Base-by-base conservation (phyloP, 2,329 filamentous ascomycete genomes). In the Phoma herbarum region DNA sequence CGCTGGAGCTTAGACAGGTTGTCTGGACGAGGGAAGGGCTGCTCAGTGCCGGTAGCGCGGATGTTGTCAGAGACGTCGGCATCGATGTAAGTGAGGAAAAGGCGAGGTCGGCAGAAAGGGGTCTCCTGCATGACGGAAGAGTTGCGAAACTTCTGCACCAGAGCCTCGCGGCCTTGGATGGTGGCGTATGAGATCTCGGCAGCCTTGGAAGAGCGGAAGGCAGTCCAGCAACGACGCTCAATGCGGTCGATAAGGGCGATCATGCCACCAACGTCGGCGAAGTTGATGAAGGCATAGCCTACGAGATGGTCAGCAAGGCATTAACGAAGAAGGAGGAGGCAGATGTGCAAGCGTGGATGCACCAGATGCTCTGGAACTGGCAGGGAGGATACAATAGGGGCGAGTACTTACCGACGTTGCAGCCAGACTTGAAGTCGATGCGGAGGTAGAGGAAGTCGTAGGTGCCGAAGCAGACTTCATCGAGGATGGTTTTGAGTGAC, bases 401-500 rank as follows among this genome's bases (percentile, higher is more conserved):
- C 20, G 35, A 39, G 8, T 9, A 11, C 35, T 39, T 39, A 39
- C 35, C 95, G 58, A 98, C 94, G 74, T 93, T 96, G 62, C 63
- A 72, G 51, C 59, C 74, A 35, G 77, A 77, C 52, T 75, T 64
- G 62, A 77, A 83, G 63, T 87, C 86, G 68, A 98, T 98, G 37
- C 95, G 89, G 51, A 98, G 80, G 75, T 99, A 99, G 83, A 96
- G 88, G 77, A 98, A 98, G 73, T 98, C 93, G 75, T 96, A 98
- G 62, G 90, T 89, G 28, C 92, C 93, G 78, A 85, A 87, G 75
- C 88, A 92, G 16, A 88, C 90, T 62, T 89, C 83, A 70, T 97
- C 91, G 14, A 98, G 83, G 55, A 96, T 88, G 0, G 82, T 78
- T 81, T 96, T 96, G 16, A 97, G 80, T 1, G 66, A 55, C 62